Percentiles rank a stretch among this genome's conserved stretches.
These are phyloP conservation scores for Ilyonectria destructans DNA, from an alignment of 2,329 filamentous ascomycete genomes.

Conservation along the genomic window DNA sequence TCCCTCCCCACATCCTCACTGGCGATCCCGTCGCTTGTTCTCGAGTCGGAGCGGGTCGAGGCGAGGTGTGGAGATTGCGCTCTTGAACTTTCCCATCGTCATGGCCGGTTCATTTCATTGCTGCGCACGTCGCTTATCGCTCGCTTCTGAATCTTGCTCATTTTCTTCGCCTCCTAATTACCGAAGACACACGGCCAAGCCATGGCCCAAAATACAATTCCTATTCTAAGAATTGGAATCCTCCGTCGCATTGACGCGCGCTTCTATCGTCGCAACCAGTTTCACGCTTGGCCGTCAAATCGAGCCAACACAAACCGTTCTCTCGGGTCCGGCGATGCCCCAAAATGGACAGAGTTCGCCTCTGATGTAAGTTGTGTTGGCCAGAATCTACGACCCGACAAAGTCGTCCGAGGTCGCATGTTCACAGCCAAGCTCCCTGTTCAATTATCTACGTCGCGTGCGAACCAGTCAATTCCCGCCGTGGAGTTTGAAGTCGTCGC, in stretches of 20 bases:
- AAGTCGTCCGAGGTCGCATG: background rate
- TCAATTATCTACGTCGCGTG: background rate
- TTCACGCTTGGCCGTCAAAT: slow-evolving; percentile 6
- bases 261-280: background rate
- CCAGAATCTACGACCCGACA: background rate
- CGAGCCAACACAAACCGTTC: slow-evolving; percentile 11
- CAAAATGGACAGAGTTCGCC: background rate
- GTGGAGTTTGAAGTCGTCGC: background rate
- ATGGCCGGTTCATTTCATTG: background rate
- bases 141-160: background rate
- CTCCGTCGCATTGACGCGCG: background rate
- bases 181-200: background rate
- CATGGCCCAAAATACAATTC: slow-evolving; percentile 1
- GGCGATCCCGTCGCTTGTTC: background rate
- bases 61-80: background rate
- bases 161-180: background rate
- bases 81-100: background rate
- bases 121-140: slow-evolving; percentile 15
- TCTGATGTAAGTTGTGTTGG: background rate
- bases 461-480: background rate
- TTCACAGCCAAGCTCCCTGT: too few species aligned
- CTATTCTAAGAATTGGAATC: background rate
- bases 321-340: slow-evolving; percentile 3
- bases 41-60: background rate
- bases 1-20: slow-evolving; percentile 19